These are phyloP conservation scores for Aspergillus asperescens DNA, from an alignment of 495 filamentous ascomycete genomes.

Conservation along the genomic window DNA sequence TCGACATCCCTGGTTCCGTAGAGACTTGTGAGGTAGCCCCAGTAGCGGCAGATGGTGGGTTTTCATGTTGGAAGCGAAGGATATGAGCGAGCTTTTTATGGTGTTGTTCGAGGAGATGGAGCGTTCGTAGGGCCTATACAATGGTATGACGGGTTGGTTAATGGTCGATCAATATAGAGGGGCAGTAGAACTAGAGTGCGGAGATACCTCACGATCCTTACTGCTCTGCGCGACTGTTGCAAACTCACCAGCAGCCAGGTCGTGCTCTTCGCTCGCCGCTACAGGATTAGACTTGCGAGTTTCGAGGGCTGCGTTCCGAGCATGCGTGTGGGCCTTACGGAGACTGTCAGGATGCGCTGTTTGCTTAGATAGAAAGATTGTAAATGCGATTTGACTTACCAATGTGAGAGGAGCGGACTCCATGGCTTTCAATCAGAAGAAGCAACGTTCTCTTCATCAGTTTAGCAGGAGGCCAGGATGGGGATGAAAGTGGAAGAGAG, in stretches of 20 bases:
- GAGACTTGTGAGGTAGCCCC: slow-evolving; percentile 14
- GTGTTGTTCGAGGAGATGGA: slow-evolving; percentile 80
- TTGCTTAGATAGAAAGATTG: slow-evolving; percentile 12
- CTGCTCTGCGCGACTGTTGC: slow-evolving; percentile 71
- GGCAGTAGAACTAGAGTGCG: background rate
- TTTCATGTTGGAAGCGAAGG: slow-evolving; percentile 63
- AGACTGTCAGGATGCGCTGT: slow-evolving; percentile 15
- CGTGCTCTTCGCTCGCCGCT: slow-evolving; percentile 79
- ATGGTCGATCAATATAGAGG: background rate
- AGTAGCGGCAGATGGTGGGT: slow-evolving; percentile 35
- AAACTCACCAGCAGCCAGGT: slow-evolving; percentile 85
- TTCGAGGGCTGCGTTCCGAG: slow-evolving; percentile 70
- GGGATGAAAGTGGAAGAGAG: background rate
- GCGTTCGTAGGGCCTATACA: slow-evolving; percentile 65
- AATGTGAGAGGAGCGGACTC: slow-evolving; percentile 57
- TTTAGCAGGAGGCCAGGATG: background rate
- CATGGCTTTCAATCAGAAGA: slow-evolving; percentile 35
- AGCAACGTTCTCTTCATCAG: background rate
- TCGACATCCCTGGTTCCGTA: slow-evolving; percentile 23
- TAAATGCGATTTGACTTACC: slow-evolving; percentile 32
- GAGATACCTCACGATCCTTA: slow-evolving; percentile 62
- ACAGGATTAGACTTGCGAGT: slow-evolving; percentile 70
- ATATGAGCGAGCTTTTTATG: slow-evolving; percentile 75
- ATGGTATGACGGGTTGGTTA: background rate
- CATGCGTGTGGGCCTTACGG: slow-evolving; percentile 84